Base-by-base conservation (phyloP, 306 rosid species). In the Delonix regia region DNA sequence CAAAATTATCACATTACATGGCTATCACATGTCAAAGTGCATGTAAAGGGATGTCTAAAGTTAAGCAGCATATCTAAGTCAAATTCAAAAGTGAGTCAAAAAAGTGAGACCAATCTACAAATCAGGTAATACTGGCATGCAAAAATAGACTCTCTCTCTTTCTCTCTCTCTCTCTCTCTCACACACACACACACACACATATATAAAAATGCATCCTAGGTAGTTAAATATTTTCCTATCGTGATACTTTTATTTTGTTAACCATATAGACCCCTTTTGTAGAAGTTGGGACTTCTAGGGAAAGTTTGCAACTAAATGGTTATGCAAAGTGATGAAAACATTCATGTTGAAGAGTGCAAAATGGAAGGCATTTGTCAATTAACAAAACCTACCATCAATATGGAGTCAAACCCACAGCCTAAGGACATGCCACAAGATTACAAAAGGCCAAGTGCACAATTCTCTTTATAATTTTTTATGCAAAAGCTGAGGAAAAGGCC, bases 51-150 rank as follows among this genome's bases (percentile, higher is more conserved):
- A 2, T 71, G 76, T 12, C 76, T 33, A 10, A 0, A 0, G 4
- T 71, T 36, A 24, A 51, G 16, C 13, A 33, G 22, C 13, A 16
- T 12, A 6, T 25, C 74, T 48, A 21, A 48, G 15, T 3, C 16
- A 14, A 7, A 3, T 48, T 48, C 21, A 8, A 47, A n/a, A 8
- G 16, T n/a, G 8, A 63, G 25, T 18, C 25, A n/a, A 2, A 15
- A 34, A 34, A 27, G 19, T 33, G 24, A 25, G 45, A n/a, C 0
- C 1, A 38, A 5, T 44, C 48, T 38, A 19, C 2, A 2, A 10
- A 64, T 18, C 48, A 64, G 70, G 70, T 64, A 64, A 64, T 4
- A 19, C 53, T 48, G n/a, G n/a, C n/a, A n/a, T n/a, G n/a, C n/a
- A n/a, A n/a, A n/a, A n/a, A n/a, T n/a, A n/a, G n/a, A n/a, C n/a